phyloP scores from a whole-genome alignment of 108 stramenopile genomes.

The Conticribra guillardii region DNA sequence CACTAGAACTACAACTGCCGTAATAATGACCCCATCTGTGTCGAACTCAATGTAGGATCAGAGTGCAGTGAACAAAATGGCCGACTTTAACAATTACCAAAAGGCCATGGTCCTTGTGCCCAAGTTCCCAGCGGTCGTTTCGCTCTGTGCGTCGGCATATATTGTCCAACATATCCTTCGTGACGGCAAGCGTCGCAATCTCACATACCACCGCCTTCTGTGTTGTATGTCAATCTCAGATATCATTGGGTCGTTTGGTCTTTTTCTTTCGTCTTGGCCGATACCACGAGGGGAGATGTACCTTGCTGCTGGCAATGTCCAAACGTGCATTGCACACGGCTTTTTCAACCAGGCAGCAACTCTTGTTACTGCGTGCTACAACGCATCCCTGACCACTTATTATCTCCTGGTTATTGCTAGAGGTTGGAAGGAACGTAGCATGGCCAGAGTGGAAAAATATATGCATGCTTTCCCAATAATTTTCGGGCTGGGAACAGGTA shows the following conservation, averaged over 20 bases:
- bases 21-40: too few species aligned
- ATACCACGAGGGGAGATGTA: slow-evolving; percentile 10
- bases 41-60: too few species aligned
- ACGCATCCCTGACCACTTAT: slow-evolving; percentile 34
- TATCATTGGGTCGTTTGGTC: slow-evolving; percentile 8
- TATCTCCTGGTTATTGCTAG: slow-evolving; percentile 23
- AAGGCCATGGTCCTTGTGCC: background rate
- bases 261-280: slow-evolving; percentile 17
- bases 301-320: slow-evolving; percentile 6
- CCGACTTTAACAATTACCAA: too few species aligned
- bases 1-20: too few species aligned
- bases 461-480: slow-evolving; percentile 16
- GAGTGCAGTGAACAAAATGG: too few species aligned
- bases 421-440: slow-evolving; percentile 23
- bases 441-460: slow-evolving; percentile 11
- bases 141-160: slow-evolving; percentile 3
- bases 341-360: slow-evolving; percentile 24
- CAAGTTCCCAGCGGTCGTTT: background rate
- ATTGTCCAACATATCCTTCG: slow-evolving; percentile 19
- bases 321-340: slow-evolving; percentile 31
- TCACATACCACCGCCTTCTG: slow-evolving; percentile 18
- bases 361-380: slow-evolving; percentile 21
- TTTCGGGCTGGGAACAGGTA: slow-evolving; percentile 12
- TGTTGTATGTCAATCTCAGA: slow-evolving; percentile 11
- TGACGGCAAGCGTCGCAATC: slow-evolving; percentile 11